A percentile compares a stretch with the other conserved stretches of the same genome.
Evolutionary conservation across 2,329 filamentous ascomycete genomes (phyloP).

Genomic region (Meredithiella fracta): DNA sequence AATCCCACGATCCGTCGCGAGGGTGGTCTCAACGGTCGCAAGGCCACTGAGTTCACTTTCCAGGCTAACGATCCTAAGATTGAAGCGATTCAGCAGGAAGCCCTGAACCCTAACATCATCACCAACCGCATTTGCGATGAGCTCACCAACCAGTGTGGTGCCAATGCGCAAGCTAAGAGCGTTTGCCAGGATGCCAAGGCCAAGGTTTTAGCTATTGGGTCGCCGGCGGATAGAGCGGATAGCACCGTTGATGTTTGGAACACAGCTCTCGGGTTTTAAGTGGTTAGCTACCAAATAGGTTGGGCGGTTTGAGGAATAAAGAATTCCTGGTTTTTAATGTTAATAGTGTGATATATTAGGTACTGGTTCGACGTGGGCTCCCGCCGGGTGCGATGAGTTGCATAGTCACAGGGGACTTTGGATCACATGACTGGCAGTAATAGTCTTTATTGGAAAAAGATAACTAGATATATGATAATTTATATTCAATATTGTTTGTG

Average conservation of each 20-base stretch:
- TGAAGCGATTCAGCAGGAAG: conserved; percentile 44
- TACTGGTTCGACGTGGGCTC: too few species aligned
- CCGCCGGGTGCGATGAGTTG: too few species aligned
- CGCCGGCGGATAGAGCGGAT: conserved; percentile 13
- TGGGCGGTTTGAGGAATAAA: not conserved
- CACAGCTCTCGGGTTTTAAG: conserved; percentile 14
- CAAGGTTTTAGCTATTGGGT: conserved; percentile 14
- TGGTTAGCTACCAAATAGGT: not conserved
- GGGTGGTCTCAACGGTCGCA: conserved; percentile 39
- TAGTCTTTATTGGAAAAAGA: too few species aligned
- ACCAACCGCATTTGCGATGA: conserved; percentile 57
- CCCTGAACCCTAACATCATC: conserved; percentile 57
- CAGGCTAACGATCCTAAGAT: conserved; percentile 46
- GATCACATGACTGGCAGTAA: too few species aligned
- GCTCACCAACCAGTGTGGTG: conserved; percentile 48
- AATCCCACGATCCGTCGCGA: conserved; percentile 43
- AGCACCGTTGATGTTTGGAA: conserved; percentile 14
- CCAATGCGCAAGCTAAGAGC: conserved; percentile 40
- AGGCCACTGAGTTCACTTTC: conserved; percentile 47
- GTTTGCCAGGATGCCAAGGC: conserved; percentile 37
- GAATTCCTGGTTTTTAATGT: not conserved
- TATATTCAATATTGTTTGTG: too few species aligned
- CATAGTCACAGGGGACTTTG: too few species aligned
- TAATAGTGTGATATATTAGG: too few species aligned
- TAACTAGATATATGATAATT: too few species aligned